These are phyloP conservation scores for Amesomyces nigricolor DNA, from an alignment of 2,329 filamentous ascomycete genomes.

Conservation along the genomic window DNA sequence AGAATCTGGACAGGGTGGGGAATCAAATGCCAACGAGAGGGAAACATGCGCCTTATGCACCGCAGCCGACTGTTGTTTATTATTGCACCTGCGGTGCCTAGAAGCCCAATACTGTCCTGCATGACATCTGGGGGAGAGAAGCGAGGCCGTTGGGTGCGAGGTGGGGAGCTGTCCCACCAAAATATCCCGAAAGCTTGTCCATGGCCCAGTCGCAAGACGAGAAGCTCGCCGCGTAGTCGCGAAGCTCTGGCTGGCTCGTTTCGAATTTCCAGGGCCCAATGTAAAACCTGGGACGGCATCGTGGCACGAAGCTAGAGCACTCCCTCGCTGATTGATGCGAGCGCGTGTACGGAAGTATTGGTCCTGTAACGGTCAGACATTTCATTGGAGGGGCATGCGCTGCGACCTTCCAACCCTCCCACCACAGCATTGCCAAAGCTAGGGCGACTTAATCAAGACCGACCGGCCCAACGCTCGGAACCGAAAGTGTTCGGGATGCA, in stretches of 20 bases:
- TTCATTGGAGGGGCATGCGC: neutral
- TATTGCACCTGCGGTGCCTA: constrained; percentile 6
- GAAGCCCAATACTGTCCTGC: constrained; percentile 12
- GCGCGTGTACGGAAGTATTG: neutral
- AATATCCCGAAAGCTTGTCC: neutral
- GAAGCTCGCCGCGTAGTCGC: neutral
- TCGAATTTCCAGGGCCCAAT: constrained; percentile 10
- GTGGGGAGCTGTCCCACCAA: constrained; percentile 13
- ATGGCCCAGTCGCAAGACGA: neutral
- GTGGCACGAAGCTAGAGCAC: constrained; percentile 2
- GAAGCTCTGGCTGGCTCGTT: constrained; percentile 15
- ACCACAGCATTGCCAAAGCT: no score
- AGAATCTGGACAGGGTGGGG: neutral
- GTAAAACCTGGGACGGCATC: constrained; percentile 12
- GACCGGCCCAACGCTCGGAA: no score
- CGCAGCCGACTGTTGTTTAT: constrained; percentile 16
- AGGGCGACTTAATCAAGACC: no score
- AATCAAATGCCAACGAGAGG: constrained; percentile 1
- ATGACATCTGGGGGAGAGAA: constrained; percentile 11
- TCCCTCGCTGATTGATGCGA: constrained; percentile 2
- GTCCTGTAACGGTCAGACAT: neutral
- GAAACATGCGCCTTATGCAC: constrained; percentile 15
- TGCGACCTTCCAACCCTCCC: neutral
- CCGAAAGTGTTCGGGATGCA: no score
- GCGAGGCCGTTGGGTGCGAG: constrained; percentile 4